Conservation (phyloP, 1,284 basidiomycete species). For the Entoloma clypeatum region DNA sequence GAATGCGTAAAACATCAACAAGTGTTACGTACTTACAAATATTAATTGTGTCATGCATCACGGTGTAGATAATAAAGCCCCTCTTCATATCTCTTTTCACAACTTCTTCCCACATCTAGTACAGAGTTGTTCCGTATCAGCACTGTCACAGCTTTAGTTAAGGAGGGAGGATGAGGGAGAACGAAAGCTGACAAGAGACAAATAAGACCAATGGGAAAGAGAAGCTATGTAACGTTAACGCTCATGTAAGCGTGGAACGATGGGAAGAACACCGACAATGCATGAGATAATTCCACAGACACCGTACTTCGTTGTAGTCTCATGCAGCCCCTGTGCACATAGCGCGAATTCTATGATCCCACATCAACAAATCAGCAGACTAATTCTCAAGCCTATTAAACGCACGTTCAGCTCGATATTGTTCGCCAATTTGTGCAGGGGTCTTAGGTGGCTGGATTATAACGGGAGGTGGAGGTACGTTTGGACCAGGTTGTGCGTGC, state of each 20-base stretch:
- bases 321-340: constrained; percentile 37
- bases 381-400: neutral
- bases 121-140: constrained; percentile 10
- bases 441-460: neutral
- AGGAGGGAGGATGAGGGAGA: neutral
- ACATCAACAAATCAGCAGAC: constrained; percentile 1
- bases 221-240: no score
- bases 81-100: neutral
- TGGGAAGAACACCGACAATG: constrained; percentile 29
- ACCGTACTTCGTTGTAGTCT: constrained; percentile 34
- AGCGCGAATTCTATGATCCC: constrained; percentile 15
- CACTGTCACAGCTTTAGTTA: neutral
- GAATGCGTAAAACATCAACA: no score
- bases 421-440: constrained; percentile 12
- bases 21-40: no score
- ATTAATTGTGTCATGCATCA: no score
- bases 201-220: constrained; percentile 13
- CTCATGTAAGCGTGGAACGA: neutral
- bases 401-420: constrained; percentile 14
- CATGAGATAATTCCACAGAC: constrained; percentile 37
- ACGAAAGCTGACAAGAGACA: constrained; percentile 11
- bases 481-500: neutral
- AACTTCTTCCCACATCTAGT: constrained; percentile 12
- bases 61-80: neutral
- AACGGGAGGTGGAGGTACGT: neutral